Base-by-base conservation (phyloP, 2,329 filamentous ascomycete species). In the Apiospora hydei region DNA sequence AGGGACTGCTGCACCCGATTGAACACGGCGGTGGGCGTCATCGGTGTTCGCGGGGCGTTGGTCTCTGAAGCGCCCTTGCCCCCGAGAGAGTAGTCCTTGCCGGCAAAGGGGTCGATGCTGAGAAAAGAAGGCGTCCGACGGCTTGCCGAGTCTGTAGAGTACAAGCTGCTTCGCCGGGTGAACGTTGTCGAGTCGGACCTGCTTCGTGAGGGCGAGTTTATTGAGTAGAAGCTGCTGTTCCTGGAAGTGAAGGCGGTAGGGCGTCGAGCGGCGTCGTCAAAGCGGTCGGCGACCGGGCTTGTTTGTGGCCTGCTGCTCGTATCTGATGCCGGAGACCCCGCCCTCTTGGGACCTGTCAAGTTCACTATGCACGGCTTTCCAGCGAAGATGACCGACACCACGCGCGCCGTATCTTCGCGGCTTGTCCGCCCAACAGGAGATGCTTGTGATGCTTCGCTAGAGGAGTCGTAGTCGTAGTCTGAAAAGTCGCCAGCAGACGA, bases 401-500 rank as follows among this genome's bases (percentile, higher is more conserved):
- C 83, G 70, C 88, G 85, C 10, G 90, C 90, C 6, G 86, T 90
- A 75, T 87, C 87, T 78, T 90, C 86, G 74, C 86, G 85, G 77
- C 84, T 87, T 70, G 76, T 79, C 57, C 84, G 81, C 72, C 83
- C 77, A 10, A 71, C 10, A 6, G 74, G 72, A 3, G 74, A 76
- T 44, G 77, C 69, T 66, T 78, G 75, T 8, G 76, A 76, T 69
- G 80, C 76, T 69, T 84, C 84, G 72, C 80, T 84, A 3, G 57
- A 41, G 24, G 41, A 68, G 26, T 82, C 82, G 68, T 84, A 87
- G 74, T 88, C 83, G 73, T 83, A 83, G 69, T 87, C 86, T 71
- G 88, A 90, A 74, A 87, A 87, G 80, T 89, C 86, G 79, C 90
- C 89, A 66, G 88, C 87, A 24, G 88, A 89, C 1, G 90, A 90